These are phyloP conservation scores for Phytophthora pluvialis DNA, from an alignment of 352 stramenopile species.

Conservation along the genomic window DNA sequence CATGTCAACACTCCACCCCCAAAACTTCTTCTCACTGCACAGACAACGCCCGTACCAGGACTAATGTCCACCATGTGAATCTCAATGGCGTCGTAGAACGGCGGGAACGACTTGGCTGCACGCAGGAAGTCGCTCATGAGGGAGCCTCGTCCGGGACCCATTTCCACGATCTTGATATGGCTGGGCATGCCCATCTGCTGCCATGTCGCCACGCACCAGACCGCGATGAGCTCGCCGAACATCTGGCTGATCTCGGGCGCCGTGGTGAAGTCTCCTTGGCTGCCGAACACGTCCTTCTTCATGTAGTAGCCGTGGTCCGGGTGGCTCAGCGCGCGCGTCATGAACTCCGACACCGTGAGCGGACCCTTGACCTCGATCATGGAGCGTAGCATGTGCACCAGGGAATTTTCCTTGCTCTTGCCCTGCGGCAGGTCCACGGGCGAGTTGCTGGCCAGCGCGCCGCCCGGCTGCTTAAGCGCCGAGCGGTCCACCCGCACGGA, in stretches of 20 bases:
- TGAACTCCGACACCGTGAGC: slow-evolving; percentile 96
- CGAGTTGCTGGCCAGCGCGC: slow-evolving; percentile 26
- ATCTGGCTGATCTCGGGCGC: slow-evolving; percentile 94
- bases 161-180: slow-evolving; percentile 89
- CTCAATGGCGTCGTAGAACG: slow-evolving; percentile 85
- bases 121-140: slow-evolving; percentile 95
- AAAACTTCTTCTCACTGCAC: background rate
- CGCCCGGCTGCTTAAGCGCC: slow-evolving; percentile 64
- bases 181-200: slow-evolving; percentile 84
- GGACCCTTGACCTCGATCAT: slow-evolving; percentile 94
- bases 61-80: slow-evolving; percentile 94
- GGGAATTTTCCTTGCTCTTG: slow-evolving; percentile 73
- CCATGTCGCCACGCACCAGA: slow-evolving; percentile 94
- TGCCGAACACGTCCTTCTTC: slow-evolving; percentile 92
- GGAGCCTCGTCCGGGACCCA: slow-evolving; percentile 92
- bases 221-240: slow-evolving; percentile 92
- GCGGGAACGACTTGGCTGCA: slow-evolving; percentile 85
- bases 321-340: slow-evolving; percentile 92
- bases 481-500: slow-evolving; percentile 77
- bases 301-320: slow-evolving; percentile 96
- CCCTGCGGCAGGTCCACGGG: slow-evolving; percentile 33
- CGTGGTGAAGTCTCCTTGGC: slow-evolving; percentile 93
- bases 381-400: slow-evolving; percentile 82
- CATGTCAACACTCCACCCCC: slow-evolving; percentile 6
- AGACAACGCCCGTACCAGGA: slow-evolving; percentile 41